Conservation (phyloP, 352 stramenopile genomes). For the Phytophthora idaei region DNA sequence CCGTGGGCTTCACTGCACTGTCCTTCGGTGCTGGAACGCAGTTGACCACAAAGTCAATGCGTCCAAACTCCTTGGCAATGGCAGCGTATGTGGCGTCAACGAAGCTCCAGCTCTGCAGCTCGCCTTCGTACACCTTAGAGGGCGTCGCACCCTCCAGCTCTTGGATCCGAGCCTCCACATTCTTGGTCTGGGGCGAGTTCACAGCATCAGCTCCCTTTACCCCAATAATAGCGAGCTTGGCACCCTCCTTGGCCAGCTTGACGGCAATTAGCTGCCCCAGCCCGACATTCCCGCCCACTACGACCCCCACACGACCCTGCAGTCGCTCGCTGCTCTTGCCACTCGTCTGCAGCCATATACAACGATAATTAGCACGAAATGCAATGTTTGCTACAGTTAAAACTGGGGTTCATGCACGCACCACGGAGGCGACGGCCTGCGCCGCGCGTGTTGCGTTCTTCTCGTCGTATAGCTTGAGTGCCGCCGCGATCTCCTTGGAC, state of each 20-base stretch:
- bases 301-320: slow-evolving; percentile 59
- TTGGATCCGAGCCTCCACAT: slow-evolving; percentile 49
- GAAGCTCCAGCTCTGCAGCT: slow-evolving; percentile 59
- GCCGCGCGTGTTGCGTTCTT: slow-evolving; percentile 52
- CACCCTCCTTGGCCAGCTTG: slow-evolving; percentile 66
- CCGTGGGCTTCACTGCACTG: slow-evolving; percentile 37
- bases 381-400: not conserved
- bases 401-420: slow-evolving; percentile 16
- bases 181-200: slow-evolving; percentile 33
- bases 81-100: slow-evolving; percentile 49
- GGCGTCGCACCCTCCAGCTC: slow-evolving; percentile 20
- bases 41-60: slow-evolving; percentile 81
- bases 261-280: slow-evolving; percentile 68
- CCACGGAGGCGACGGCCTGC: slow-evolving; percentile 67
- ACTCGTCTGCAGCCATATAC: slow-evolving; percentile 42
- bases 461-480: slow-evolving; percentile 73
- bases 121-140: slow-evolving; percentile 49
- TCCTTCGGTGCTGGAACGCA: slow-evolving; percentile 47
- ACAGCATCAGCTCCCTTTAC: slow-evolving; percentile 23
- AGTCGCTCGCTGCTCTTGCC: slow-evolving; percentile 60
- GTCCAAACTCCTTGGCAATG: slow-evolving; percentile 52
- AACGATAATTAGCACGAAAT: slow-evolving; percentile 9
- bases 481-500: slow-evolving; percentile 65
- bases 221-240: slow-evolving; percentile 60
- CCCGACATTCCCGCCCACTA: slow-evolving; percentile 64